Conservation (phyloP, 139 green algal species). For the Coccomyxa sp. region DNA sequence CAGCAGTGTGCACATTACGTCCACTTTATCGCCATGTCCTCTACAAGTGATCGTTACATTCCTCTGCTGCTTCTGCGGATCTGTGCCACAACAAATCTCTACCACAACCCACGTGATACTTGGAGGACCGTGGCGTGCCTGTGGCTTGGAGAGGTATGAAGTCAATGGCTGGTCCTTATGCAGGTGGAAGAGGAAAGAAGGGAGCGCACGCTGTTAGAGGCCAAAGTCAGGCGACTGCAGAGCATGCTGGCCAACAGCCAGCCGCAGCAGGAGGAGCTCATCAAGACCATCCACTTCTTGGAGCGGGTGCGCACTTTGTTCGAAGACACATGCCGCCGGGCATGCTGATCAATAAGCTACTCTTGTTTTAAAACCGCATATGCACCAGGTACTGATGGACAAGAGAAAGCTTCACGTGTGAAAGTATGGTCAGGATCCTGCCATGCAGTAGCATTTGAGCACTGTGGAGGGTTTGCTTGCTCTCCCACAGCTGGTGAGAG, state of each 20-base stretch:
- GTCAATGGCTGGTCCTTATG: neutral
- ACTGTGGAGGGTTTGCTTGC: too few relatives aligned
- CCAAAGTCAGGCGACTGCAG: neutral
- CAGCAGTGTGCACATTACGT: neutral
- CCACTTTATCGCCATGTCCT: neutral
- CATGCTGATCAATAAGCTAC: neutral
- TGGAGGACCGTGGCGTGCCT: neutral
- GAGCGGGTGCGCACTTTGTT: neutral
- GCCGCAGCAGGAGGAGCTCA: neutral
- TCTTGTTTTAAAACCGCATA: neutral
- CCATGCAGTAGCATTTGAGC: too few relatives aligned
- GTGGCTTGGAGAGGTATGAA: neutral
- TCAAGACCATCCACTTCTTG: neutral
- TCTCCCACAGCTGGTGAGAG: too few relatives aligned
- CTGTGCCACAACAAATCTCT: neutral
- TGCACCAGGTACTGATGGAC: neutral
- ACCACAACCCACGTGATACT: neutral
- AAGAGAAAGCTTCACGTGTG: neutral
- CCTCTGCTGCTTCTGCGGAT: neutral
- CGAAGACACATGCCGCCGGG: neutral
- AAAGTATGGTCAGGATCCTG: neutral
- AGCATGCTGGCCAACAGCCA: neutral
- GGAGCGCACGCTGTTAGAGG: neutral
- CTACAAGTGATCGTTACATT: neutral
- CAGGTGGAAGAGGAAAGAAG: neutral